A percentile compares a stretch with the other conserved stretches of the same genome.
phyloP scores from a whole-genome alignment of 2,329 filamentous ascomycete genomes.

The Lachnum nothofagi region DNA sequence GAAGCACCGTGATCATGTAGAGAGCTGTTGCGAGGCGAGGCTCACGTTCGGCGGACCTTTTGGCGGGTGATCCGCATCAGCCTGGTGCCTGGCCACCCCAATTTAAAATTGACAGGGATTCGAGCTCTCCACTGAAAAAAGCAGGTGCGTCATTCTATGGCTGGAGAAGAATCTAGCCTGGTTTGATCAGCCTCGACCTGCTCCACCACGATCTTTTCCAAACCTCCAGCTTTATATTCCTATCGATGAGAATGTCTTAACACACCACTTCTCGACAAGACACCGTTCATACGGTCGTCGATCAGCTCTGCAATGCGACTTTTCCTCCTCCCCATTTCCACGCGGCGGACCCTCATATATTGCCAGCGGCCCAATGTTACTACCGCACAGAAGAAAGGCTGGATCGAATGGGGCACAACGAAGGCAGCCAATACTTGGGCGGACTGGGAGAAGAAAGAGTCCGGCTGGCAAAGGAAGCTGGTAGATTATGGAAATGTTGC shows the following conservation, averaged over 20 bases:
- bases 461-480: conserved; percentile 82
- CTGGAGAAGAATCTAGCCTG: too few relatives aligned
- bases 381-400: conserved; percentile 47
- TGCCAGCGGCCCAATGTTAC: conserved; percentile 68
- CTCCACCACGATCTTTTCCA: too few relatives aligned
- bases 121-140: neutral
- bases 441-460: conserved; percentile 77
- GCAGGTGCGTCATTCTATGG: conserved; percentile 6
- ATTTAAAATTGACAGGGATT: neutral
- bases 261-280: neutral
- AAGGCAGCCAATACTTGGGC: conserved; percentile 77
- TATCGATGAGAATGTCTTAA: conserved; percentile 3
- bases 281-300: conserved; percentile 9
- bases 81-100: neutral
- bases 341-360: conserved; percentile 84
- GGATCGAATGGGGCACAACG: conserved; percentile 63
- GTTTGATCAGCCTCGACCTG: too few relatives aligned
- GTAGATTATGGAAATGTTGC: conserved; percentile 82
- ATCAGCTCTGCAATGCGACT: conserved; percentile 63
- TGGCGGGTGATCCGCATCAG: neutral
- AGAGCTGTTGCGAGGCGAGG: too few relatives aligned
- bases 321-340: conserved; percentile 89
- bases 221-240: neutral
- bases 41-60: too few relatives aligned
- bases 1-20: neutral